Evolutionary conservation across 208 protist species (phyloP).

Genomic region (Wallacemonas sp.): DNA sequence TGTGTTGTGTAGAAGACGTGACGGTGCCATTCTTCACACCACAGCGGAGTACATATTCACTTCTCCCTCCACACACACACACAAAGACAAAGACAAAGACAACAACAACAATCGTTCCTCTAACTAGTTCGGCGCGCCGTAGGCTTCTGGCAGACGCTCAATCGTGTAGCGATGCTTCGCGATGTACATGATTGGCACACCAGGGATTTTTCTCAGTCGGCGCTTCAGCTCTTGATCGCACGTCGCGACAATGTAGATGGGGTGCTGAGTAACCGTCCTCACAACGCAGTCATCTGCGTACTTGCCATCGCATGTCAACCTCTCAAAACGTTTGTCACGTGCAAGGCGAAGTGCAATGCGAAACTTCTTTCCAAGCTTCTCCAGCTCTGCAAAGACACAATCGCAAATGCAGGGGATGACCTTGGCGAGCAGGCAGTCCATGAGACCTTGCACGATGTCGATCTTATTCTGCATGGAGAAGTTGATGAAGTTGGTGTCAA

Average conservation of each 20-base stretch:
- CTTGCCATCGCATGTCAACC: slow-evolving; percentile 96
- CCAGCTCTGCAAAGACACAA: slow-evolving; percentile 99
- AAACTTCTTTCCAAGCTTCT: slow-evolving; percentile 98
- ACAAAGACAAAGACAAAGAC: slow-evolving; percentile 9
- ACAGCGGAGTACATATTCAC: no score
- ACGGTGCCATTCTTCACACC: no score
- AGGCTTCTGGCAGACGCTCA: slow-evolving; percentile 97
- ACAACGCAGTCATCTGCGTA: slow-evolving; percentile 99
- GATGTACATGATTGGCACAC: slow-evolving; percentile 99
- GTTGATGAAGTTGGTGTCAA: slow-evolving; percentile 99
- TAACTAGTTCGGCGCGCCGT: slow-evolving; percentile 73
- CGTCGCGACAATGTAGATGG: slow-evolving; percentile 93
- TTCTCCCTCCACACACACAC: no score
- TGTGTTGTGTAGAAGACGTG: no score
- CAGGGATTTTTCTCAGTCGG: slow-evolving; percentile 97
- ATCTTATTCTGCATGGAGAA: slow-evolving; percentile 99
- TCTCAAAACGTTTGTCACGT: slow-evolving; percentile 98
- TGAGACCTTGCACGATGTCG: slow-evolving; percentile 97
- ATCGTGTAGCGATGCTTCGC: slow-evolving; percentile 96
- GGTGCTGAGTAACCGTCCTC: slow-evolving; percentile 91
- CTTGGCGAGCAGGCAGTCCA: slow-evolving; percentile 99
- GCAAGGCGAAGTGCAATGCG: slow-evolving; percentile 92
- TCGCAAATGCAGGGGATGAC: slow-evolving; percentile 98
- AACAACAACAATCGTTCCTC: not conserved
- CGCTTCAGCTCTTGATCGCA: slow-evolving; percentile 97